A percentile compares a stretch with the other conserved stretches of the same genome.
phyloP scores from a whole-genome alignment of 495 filamentous ascomycete genomes.

The Neurospora tetrasperma region DNA sequence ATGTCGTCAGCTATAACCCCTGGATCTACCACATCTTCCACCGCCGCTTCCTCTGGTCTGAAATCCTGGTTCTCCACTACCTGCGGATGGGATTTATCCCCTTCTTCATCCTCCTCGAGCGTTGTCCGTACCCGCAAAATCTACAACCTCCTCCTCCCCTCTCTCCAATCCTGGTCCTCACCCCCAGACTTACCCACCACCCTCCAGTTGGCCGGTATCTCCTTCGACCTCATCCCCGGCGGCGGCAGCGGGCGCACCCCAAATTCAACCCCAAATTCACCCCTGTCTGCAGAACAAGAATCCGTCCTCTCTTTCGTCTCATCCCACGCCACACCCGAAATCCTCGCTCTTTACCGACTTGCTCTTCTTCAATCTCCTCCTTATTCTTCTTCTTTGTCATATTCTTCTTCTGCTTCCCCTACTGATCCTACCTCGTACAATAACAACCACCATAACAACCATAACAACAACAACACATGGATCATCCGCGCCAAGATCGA shows the following conservation, averaged over 20 bases:
- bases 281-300: conserved; percentile 16
- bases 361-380: conserved; percentile 46
- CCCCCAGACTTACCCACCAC: conserved; percentile 63
- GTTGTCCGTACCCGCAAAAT: conserved; percentile 34
- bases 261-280: no score
- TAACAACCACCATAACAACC: no score
- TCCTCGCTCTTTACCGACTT: conserved; percentile 72
- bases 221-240: conserved; percentile 75
- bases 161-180: conserved; percentile 60
- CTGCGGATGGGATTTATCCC: conserved; percentile 42
- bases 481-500: conserved; percentile 72
- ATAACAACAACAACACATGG: not conserved
- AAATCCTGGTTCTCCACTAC: conserved; percentile 44
- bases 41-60: conserved; percentile 22
- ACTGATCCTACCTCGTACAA: no score
- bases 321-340: conserved; percentile 64
- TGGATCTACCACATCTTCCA: conserved; percentile 23
- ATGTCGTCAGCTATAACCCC: conserved; percentile 32
- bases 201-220: conserved; percentile 54
- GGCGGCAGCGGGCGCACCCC: no score
- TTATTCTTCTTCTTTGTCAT: no score
- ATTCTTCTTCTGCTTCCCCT: not conserved
- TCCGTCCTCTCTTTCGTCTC: conserved; percentile 65
- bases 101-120: conserved; percentile 52
- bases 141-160: conserved; percentile 50